Percentiles rank a stretch among this genome's conserved stretches.
Conservation (phyloP, 2,329 filamentous ascomycete genomes). For the Cordyceps farinosa region DNA sequence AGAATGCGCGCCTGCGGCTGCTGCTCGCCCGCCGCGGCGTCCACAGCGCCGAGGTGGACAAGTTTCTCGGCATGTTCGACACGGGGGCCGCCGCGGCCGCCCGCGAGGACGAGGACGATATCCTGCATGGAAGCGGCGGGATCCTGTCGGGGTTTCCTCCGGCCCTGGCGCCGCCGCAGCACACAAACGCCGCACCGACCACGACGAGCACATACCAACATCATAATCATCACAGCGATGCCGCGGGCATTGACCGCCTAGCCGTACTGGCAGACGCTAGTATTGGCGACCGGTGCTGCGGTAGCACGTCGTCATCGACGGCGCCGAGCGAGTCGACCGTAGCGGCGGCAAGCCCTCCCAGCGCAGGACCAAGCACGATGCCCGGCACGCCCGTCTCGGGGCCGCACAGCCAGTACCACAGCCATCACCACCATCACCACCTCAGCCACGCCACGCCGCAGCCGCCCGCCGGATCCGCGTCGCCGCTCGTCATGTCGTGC, state of each 20-base stretch:
- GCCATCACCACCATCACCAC: not conserved
- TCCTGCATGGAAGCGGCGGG: conserved; percentile 20
- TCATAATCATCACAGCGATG: conserved; percentile 3
- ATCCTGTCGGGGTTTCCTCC: not conserved
- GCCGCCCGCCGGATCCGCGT: conserved; percentile 9
- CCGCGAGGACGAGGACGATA: conserved; percentile 28
- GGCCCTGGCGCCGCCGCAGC: not conserved
- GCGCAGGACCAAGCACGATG: conserved; percentile 17
- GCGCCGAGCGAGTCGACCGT: conserved; percentile 11
- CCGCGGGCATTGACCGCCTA: conserved; percentile 29
- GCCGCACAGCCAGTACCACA: conserved; percentile 3
- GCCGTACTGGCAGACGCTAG: conserved; percentile 39
- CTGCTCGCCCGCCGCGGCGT: conserved; percentile 42
- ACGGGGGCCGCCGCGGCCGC: conserved; percentile 18
- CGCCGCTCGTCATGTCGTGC: conserved; percentile 34
- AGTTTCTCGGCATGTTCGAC: conserved; percentile 36
- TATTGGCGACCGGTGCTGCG: conserved; percentile 28
- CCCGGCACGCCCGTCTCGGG: conserved; percentile 14
- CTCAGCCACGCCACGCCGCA: not conserved
- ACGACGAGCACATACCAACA: conserved; percentile 4
- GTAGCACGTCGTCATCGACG: conserved; percentile 6
- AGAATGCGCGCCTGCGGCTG: conserved; percentile 44
- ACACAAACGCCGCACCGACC: not conserved
- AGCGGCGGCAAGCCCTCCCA: conserved; percentile 10
- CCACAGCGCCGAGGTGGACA: conserved; percentile 36